Percentiles rank a stretch among this genome's conserved stretches.
Conservation (phyloP, 2,329 filamentous ascomycete genomes). For the Xylaria sp. region DNA sequence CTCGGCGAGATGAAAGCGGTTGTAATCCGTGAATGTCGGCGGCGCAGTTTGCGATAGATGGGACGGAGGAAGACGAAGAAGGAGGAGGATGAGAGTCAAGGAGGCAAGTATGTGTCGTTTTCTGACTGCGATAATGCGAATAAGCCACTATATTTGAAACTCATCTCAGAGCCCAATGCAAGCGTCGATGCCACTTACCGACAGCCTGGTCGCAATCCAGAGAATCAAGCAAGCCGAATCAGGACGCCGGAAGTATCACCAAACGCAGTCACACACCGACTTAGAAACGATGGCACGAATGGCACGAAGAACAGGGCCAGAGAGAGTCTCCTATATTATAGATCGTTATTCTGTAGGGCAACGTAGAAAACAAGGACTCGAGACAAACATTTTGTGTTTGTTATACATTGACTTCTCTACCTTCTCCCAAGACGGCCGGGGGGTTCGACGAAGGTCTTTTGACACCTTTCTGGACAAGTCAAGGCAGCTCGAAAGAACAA, state of each 20-base stretch:
- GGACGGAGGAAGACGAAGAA: conserved; percentile 18
- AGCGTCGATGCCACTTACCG: conserved; percentile 4
- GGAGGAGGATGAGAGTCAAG: background rate
- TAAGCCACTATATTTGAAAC: background rate
- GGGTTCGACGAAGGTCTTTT: background rate
- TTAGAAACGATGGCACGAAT: background rate
- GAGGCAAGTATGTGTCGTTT: background rate
- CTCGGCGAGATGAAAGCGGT: conserved; percentile 42
- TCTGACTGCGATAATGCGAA: conserved; percentile 1
- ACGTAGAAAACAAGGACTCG: conserved; percentile 1
- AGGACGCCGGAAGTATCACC: background rate
- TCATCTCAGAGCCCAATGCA: background rate
- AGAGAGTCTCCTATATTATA: background rate
- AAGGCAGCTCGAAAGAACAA: too few species aligned
- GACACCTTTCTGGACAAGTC: background rate
- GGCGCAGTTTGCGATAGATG: conserved; percentile 19
- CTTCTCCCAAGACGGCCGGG: background rate
- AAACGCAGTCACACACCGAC: conserved; percentile 1
- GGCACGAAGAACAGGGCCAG: background rate
- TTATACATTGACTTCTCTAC: conserved; percentile 2
- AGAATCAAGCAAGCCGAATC: background rate
- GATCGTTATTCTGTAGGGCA: conserved; percentile 6
- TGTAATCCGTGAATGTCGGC: conserved; percentile 37
- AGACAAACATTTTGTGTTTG: conserved; percentile 7
- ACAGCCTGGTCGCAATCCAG: background rate